These are phyloP conservation scores for Rhazya stricta DNA, from an alignment of 257 asterid genomes.

Conservation along the genomic window DNA sequence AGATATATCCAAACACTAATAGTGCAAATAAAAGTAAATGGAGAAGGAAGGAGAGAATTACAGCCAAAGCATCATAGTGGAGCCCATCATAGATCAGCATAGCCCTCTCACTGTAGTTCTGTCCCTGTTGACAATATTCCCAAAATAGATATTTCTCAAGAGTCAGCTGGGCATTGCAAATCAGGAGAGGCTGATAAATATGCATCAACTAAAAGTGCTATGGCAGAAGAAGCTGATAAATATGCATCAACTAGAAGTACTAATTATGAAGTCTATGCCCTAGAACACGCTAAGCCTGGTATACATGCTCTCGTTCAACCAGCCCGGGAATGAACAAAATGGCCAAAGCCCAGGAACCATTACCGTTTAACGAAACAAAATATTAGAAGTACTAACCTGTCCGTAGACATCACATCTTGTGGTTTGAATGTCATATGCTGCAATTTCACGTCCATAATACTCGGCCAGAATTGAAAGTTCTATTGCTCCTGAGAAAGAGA, in stretches of 20 bases:
- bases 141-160: constrained; percentile 13
- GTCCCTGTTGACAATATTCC: constrained; percentile 45
- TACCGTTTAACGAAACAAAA: too few species aligned
- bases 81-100: constrained; percentile 96
- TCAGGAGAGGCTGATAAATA: constrained; percentile 6
- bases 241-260: constrained; percentile 14
- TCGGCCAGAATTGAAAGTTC: constrained; percentile 87
- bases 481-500: constrained; percentile 63
- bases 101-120: constrained; percentile 70
- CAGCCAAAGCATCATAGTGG: constrained; percentile 95
- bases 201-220: too few species aligned
- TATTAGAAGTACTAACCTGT: constrained; percentile 52
- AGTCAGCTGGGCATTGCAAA: constrained; percentile 1
- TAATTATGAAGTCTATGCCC: too few species aligned
- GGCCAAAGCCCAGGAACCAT: too few species aligned
- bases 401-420: constrained; percentile 93
- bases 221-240: constrained; percentile 5
- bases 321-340: too few species aligned
- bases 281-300: too few species aligned
- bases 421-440: constrained; percentile 94
- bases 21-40: constrained; percentile 12
- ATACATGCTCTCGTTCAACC: too few species aligned
- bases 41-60: constrained; percentile 33
- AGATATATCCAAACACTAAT: background rate
- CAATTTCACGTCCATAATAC: constrained; percentile 77